These are phyloP conservation scores for Medicago arabica DNA, from an alignment of 306 rosid species.

Conservation along the genomic window DNA sequence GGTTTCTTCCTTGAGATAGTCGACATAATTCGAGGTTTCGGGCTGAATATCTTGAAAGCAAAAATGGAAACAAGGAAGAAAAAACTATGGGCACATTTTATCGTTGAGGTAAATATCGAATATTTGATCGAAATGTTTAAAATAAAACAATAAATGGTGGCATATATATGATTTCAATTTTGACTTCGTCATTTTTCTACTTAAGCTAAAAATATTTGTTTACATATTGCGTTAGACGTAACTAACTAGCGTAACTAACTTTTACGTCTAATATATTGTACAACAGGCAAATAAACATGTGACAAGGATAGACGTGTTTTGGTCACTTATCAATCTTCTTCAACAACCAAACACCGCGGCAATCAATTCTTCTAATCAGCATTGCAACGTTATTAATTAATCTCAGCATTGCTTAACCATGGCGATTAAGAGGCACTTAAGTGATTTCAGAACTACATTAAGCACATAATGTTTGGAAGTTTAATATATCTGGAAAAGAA, in stretches of 20 bases:
- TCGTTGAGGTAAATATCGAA: slow-evolving; percentile 68
- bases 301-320: slow-evolving; percentile 75
- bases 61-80: slow-evolving; percentile 67
- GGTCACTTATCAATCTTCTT: slow-evolving; percentile 74
- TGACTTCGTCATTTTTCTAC: no score
- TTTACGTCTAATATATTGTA: neutral
- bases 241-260: neutral
- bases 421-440: neutral
- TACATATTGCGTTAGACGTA: no score
- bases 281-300: slow-evolving; percentile 62
- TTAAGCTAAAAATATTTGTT: no score
- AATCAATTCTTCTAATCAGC: slow-evolving; percentile 49
- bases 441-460: slow-evolving; percentile 36
- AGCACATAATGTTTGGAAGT: slow-evolving; percentile 40
- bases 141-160: slow-evolving; percentile 5
- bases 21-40: slow-evolving; percentile 65
- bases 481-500: slow-evolving; percentile 17
- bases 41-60: slow-evolving; percentile 80
- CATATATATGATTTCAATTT: no score
- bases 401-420: slow-evolving; percentile 33
- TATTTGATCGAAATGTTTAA: neutral
- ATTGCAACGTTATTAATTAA: slow-evolving; percentile 45
- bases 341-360: slow-evolving; percentile 51
- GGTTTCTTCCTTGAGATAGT: slow-evolving; percentile 83
- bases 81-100: slow-evolving; percentile 79